Evolutionary conservation across 2,329 filamentous ascomycete species (phyloP), one percentile per base, ranked within the genome.

Genomic region (Aspergillus alliaceus): DNA sequence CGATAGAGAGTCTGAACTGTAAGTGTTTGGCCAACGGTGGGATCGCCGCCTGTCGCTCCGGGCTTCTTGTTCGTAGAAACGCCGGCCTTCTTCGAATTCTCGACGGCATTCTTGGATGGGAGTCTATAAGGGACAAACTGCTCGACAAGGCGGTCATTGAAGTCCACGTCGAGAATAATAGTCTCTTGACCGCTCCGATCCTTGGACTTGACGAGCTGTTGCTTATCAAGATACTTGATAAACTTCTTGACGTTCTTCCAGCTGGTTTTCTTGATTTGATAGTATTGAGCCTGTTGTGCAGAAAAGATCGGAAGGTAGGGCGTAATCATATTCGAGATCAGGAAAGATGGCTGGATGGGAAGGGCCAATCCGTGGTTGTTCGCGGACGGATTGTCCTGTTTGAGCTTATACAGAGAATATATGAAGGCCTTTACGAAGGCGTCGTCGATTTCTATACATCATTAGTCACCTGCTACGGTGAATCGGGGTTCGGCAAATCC

Each of bases 201-300:
- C 68, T 89, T 89, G 46, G 80, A 81, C 65, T 86, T 88, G 63
- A 88, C 71, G n/a, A 89, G 75, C 18, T 78, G 70, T 48, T 84
- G 76, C 70, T 89, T 89, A 69, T 89, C 86, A 9, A 90, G 76
- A 53, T 83, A 77, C 64, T 89, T 89, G 72, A 89, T 82, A 69
- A 89, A 89, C 63, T 88, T 89, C 67, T 85, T 86, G 58, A 86
- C 81, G 59, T 84, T 89, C 73, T 89, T 89, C 84, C 84, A 89
- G 59, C 83, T 86, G 3, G 86, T 86, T 73, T 89, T 89, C 67
- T 89, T 89, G 71, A 89, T 87, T 62, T 86, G 84, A 52, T 86
- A 81, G 58, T 79, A 84, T 55, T 81, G 81, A 2, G 79, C 77
- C 65, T 85, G 80, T 20, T 80, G 77, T 5, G 83, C 74, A 11